Evolutionary conservation across 352 stramenopile genomes (phyloP).

Genomic region (Phytopythium oedochilum): DNA sequence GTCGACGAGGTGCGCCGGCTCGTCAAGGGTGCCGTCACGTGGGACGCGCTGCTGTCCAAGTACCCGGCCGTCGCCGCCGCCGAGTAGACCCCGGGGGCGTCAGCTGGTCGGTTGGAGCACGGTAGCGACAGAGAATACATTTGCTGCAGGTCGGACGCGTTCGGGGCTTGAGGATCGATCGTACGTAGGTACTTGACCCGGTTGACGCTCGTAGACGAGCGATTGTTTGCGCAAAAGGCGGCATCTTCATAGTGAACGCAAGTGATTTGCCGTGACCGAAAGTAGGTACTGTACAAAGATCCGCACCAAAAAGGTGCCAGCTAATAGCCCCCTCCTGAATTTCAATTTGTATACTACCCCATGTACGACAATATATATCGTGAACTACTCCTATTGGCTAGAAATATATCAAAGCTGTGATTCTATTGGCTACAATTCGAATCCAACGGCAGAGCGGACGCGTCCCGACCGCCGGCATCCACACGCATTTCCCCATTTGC

Average conservation of each 20-base stretch:
- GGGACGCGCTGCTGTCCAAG: slow-evolving; percentile 71
- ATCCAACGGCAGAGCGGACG: too few relatives aligned
- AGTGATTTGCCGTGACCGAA: not conserved
- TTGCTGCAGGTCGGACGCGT: too few relatives aligned
- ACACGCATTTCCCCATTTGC: too few relatives aligned
- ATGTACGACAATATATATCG: too few relatives aligned
- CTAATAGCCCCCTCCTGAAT: not conserved
- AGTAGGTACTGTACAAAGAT: not conserved
- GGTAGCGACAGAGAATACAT: not conserved
- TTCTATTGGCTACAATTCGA: too few relatives aligned
- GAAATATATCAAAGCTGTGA: too few relatives aligned
- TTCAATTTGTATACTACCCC: not conserved
- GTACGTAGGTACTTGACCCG: not conserved
- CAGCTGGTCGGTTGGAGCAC: not conserved
- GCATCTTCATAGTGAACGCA: not conserved
- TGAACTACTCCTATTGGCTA: too few relatives aligned
- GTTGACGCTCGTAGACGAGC: not conserved
- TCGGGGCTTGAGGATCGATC: too few relatives aligned
- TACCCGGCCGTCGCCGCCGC: slow-evolving; percentile 76
- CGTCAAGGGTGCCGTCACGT: slow-evolving; percentile 80
- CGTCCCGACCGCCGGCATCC: too few relatives aligned
- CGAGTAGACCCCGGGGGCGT: slow-evolving; percentile 10
- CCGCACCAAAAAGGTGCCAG: not conserved
- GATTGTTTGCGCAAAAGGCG: not conserved
- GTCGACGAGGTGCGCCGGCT: slow-evolving; percentile 86